Base-by-base conservation (phyloP, 768 basidiomycete genomes). In the Pisolithus marmoratus region DNA sequence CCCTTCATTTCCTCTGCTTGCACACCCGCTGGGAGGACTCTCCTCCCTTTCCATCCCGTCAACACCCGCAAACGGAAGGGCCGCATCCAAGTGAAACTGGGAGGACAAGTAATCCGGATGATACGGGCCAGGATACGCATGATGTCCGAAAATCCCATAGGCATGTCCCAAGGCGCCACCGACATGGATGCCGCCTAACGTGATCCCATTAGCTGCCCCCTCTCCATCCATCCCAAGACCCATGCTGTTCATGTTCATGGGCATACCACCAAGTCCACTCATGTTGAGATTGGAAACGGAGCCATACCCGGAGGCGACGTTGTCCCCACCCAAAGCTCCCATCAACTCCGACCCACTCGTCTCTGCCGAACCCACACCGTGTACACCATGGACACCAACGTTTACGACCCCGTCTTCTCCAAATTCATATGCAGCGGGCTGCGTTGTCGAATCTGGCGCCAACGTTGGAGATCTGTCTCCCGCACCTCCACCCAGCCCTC, bases 41-140 rank as follows among this genome's bases (percentile, higher is more conserved):
- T 54, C 65, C 46, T 81, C 79, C 0, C 69, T 68, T 48, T 78
- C 80, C 48, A 77, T 63, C 17, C 63, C 64, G 37, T 84, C 81
- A 0, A 73, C 74, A 24, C 67, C 66, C 14, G 77, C 67, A 58
- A 80, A 84, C 0, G 81, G 80, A 7, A 85, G 71, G 0, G 81
- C 72, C 55, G 84, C 81, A 12, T 68, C 65, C 37, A 70, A 56
- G 38, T 69, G 65, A 60, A 69, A 80, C 46, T 79, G 59, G 60
- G 84, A 82, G 40, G 74, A 69, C 12, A 87, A 67, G 51, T 85
- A 82, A 60, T 89, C 87, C 2, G 85, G 84, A 55, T 87, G 83
- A 58, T 86, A 88, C 4, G 86, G 85, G 0, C 87, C 86, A 4
- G 87, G 84, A 65, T 76, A 88, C 17, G 72, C 65, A 55, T 72